Evolutionary conservation across 352 stramenopile genomes (phyloP).

Genomic region (Plasmopara halstedii): DNA sequence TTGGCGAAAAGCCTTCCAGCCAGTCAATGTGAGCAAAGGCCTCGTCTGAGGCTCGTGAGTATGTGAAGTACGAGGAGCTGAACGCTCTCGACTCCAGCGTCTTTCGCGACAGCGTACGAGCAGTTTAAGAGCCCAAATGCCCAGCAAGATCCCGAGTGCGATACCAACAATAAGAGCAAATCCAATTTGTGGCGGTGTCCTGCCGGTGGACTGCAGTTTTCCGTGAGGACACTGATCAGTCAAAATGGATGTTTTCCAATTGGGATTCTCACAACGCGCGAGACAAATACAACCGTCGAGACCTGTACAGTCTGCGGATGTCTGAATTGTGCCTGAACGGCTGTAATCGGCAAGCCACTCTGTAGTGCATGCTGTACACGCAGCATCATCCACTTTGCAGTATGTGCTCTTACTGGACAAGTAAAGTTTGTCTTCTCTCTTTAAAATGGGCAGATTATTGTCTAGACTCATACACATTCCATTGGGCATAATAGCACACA

Average conservation of each 20-base stretch:
- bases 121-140: too few species aligned
- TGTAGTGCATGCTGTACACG: constrained; percentile 16
- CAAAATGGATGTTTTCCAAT: constrained; percentile 21
- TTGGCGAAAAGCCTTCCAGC: too few species aligned
- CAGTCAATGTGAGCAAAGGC: too few species aligned
- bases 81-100: too few species aligned
- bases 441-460: constrained; percentile 15
- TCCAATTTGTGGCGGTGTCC: too few species aligned
- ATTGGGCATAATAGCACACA: constrained; percentile 20
- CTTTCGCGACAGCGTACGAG: too few species aligned
- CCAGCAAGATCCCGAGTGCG: too few species aligned
- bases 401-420: constrained; percentile 28
- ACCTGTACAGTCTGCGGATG: constrained; percentile 14
- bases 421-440: constrained; percentile 20
- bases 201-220: background rate
- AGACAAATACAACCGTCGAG: constrained; percentile 20
- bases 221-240: constrained; percentile 6
- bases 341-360: constrained; percentile 19
- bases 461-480: constrained; percentile 17
- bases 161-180: too few species aligned
- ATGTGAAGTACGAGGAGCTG: too few species aligned
- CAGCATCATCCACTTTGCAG: constrained; percentile 15
- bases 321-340: constrained; percentile 10
- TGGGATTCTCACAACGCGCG: constrained; percentile 13
- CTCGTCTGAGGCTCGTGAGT: too few species aligned